These are phyloP conservation scores for Sporormia fimetaria DNA, from an alignment of 495 filamentous ascomycete genomes.

Conservation along the genomic window DNA sequence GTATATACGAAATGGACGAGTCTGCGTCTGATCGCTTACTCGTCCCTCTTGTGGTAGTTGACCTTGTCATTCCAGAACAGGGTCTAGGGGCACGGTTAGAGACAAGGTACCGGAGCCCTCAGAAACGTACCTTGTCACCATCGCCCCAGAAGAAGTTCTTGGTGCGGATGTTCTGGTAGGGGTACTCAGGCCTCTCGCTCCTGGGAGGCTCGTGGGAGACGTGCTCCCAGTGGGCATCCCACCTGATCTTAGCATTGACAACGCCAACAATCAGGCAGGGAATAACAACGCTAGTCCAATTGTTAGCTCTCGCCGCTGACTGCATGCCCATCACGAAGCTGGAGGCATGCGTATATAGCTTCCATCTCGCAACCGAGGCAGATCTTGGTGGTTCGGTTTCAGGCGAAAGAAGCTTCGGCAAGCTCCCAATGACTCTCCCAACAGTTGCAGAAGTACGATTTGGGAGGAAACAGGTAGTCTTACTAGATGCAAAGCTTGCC, in stretches of 20 bases:
- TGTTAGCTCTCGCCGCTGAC: constrained; percentile 3
- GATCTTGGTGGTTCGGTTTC: no score
- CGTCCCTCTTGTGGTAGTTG: constrained; percentile 95
- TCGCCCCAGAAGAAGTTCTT: constrained; percentile 86
- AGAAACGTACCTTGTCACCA: constrained; percentile 69
- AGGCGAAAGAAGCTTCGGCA: neutral
- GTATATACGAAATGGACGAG: constrained; percentile 1
- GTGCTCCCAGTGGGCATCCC: constrained; percentile 92
- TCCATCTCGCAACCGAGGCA: neutral
- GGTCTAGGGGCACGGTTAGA: constrained; percentile 20
- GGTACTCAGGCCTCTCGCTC: constrained; percentile 77
- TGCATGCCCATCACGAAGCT: neutral
- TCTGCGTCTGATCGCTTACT: constrained; percentile 31
- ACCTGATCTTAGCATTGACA: constrained; percentile 73
- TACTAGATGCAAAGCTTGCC: constrained; percentile 87
- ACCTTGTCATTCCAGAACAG: constrained; percentile 73
- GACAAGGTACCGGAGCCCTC: neutral
- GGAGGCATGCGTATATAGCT: neutral
- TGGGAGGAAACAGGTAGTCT: constrained; percentile 25
- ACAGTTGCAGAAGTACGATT: neutral
- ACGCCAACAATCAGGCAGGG: constrained; percentile 56
- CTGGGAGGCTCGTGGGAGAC: constrained; percentile 67
- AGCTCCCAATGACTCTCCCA: neutral
- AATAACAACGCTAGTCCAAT: constrained; percentile 45
- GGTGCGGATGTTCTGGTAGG: constrained; percentile 84